Base-by-base conservation (phyloP, 768 basidiomycete genomes). In the Cantharellus anzutake region DNA sequence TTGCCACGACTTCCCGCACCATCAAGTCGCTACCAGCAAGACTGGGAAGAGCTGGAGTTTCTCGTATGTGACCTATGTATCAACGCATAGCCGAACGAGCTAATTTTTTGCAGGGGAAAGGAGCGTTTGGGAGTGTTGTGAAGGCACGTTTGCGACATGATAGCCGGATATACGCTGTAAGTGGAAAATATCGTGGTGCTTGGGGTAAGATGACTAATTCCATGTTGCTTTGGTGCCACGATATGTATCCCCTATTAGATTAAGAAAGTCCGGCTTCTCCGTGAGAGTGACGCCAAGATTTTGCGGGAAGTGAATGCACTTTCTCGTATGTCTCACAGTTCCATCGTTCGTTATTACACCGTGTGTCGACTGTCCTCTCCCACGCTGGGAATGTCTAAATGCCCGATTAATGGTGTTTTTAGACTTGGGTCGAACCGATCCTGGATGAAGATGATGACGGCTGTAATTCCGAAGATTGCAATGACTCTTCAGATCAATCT, bases 121-220 rank as follows among this genome's bases (percentile, higher is more conserved):
- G 92, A 0, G 89, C 70, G 0, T 94, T 90, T 69, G 91, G 91
- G 0, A 86, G 88, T n/a, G 91, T 96, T 0, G 90, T 96, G 39
- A 96, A 96, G 68, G 92, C 91, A 2, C 76, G 83, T 52, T 91
- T 94, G 66, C 86, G 81, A 73, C 81, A 93, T 29, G 92, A 96
- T 67, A 78, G 75, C 5, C 76, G 86, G 34, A 86, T 89, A 60
- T 92, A 91, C 67, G 88, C 86, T 7, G 83, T 83, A 82, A 59
- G 61, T 5, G 75, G 72, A 29, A 41, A 14, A 34, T 41, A 14
- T n/a, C 48, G 3, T 53, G 11, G 20, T 7, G 14, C 1, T 11
- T 44, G 20, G 14, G 14, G 40, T 29, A 29, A 29, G 20, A 29
- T 29, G 20, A 29, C 20, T 29, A 29, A 29, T 29, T 29, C 20